Evolutionary conservation across 139 green algal species (phyloP), one percentile per base, ranked within the genome.

Genomic region (Tetradesmus obliquus): DNA sequence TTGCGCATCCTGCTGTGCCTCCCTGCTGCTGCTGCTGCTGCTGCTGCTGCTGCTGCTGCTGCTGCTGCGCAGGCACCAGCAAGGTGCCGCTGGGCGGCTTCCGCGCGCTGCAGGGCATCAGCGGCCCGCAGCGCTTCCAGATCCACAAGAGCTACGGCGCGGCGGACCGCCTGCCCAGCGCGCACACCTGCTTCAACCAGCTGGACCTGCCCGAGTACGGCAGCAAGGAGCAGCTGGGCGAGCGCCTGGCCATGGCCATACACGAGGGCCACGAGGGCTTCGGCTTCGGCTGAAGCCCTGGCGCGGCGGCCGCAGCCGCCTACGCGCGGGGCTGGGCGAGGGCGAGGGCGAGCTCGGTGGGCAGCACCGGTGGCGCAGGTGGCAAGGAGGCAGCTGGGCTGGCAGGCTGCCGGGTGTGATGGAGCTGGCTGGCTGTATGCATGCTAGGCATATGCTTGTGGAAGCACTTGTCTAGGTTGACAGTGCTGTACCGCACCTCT

Each of bases 81-180:
- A 99, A 99, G 94, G 97, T 99, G 57, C 98, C 98, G 0, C 95
- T 99, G 90, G 98, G 98, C 51, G 98, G 98, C 82, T 99, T 99
- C 93, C 96, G 95, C 87, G 93, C 95, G 55, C 95, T 99, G 94
- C 97, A 98, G 93, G 98, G 97, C 90, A 98, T 99, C 84, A 95
- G 94, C 22, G 98, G 98, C 10, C 97, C 97, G 9, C 98, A 99
- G 94, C 96, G 96, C 74, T 99, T 99, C 95, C 96, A 95, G 88
- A 95, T 96, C 22, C 94, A 96, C 93, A 95, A 95, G 90, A 84
- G 91, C 19, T 82, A 89, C 32, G 89, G 89, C 13, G 60, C 89
- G 10, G 93, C 96, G 54, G 89, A 80, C 69, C 74, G 94, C 6
- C 94, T 97, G 79, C 97, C 97, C 60, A 97, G 95, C 6, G 94